Evolutionary conservation across 2,329 filamentous ascomycete species (phyloP), one percentile per base, ranked within the genome.

Genomic region (Fusarium foetens): DNA sequence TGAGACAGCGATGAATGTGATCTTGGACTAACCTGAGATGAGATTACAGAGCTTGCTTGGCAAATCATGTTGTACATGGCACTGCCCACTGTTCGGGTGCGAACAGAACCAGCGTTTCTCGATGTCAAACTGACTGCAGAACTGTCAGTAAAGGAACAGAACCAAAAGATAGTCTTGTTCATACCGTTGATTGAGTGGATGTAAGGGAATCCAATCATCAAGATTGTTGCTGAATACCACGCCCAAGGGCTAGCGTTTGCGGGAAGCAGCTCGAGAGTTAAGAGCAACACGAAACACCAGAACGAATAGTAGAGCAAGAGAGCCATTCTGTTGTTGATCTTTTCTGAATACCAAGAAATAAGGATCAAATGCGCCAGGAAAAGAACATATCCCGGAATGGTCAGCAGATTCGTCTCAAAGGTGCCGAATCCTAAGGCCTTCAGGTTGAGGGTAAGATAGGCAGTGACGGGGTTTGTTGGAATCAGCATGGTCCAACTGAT

Each of bases 21-120:
- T 3, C 16, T 19, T 27, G 0, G n/a, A 33, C 62, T 48, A n/a
- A 73, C 73, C 61, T 83, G 76, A 6, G 77, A 73, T 3, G 73
- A 67, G 27, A 80, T 80, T 19, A 83, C 81, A 35, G 71, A 75
- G 11, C 77, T 75, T 4, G 75, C 77, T 81, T 82, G 79, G 9
- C 80, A 77, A 39, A 73, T 79, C 78, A 82, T 82, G 71, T 90
- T 90, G 77, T 90, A 90, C 21, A 89, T 78, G 2, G 87, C 88
- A 2, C 86, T 85, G 1, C 87, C 86, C 3, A 91, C 86, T 0
- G 89, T 88, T 17, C 89, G 80, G 16, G 87, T 89, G 13, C 88
- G 83, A 3, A 91, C 89, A 5, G 85, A 85, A 48, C 88, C 88
- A 0, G 88, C 84, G 71, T 91, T 91, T 49, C 87, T 84, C 4